Percentiles rank a stretch among this genome's conserved stretches.
Conservation (phyloP, 106 monocot species). For the Iris macrosiphon region DNA sequence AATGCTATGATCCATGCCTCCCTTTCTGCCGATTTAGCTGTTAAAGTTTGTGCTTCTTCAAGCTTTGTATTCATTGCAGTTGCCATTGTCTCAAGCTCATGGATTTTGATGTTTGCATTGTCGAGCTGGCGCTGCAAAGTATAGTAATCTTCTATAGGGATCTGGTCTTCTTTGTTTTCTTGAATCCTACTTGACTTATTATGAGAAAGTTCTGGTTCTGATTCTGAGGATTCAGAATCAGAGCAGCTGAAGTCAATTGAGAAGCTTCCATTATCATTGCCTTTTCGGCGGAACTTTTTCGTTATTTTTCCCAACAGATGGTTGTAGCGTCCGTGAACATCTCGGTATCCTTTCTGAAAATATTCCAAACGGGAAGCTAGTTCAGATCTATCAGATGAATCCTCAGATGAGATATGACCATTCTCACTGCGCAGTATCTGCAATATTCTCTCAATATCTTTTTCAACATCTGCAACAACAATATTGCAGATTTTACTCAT, state of each 20-base stretch:
- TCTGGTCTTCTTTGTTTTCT: slow-evolving; percentile 1
- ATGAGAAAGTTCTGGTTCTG: slow-evolving; percentile 26
- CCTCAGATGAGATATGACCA: slow-evolving; percentile 10
- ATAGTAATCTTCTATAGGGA: slow-evolving; percentile 13
- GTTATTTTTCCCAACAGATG: slow-evolving; percentile 11
- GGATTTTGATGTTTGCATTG: slow-evolving; percentile 6
- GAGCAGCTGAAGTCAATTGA: slow-evolving; percentile 29
- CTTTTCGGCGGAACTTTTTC: slow-evolving; percentile 9
- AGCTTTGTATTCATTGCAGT: slow-evolving; percentile 9
- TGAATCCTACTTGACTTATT: background rate
- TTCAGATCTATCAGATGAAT: slow-evolving; percentile 11
- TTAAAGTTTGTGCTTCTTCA: slow-evolving; percentile 12
- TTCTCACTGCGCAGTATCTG: slow-evolving; percentile 17
- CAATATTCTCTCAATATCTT: slow-evolving; percentile 43
- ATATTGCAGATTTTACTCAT: background rate
- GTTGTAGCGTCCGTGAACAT: slow-evolving; percentile 13
- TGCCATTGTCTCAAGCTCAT: slow-evolving; percentile 19
- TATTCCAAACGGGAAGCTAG: slow-evolving; percentile 15
- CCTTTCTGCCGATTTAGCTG: slow-evolving; percentile 5
- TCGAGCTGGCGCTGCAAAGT: slow-evolving; percentile 6
- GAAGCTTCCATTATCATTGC: slow-evolving; percentile 13
- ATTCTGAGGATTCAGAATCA: slow-evolving; percentile 53
- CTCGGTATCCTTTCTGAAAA: slow-evolving; percentile 18
- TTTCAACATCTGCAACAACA: slow-evolving; percentile 33
- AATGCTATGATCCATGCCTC: no score